Evolutionary conservation across 2,329 filamentous ascomycete species (phyloP).

Genomic region (Cercospora sp.): DNA sequence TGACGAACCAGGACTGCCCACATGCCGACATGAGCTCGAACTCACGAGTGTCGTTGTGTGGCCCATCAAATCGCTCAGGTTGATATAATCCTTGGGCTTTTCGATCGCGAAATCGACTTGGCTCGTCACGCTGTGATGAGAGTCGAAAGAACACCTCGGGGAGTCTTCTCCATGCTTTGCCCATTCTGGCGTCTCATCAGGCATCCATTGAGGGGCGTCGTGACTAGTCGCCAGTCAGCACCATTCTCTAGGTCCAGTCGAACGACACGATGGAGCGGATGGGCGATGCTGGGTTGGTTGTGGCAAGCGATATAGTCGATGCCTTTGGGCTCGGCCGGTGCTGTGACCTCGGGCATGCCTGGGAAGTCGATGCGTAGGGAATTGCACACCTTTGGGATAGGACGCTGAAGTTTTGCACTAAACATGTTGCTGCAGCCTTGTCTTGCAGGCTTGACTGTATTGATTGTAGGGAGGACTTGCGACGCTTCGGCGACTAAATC

Average conservation of each 20-base stretch:
- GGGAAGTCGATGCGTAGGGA: neutral
- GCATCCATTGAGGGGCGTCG: constrained; percentile 19
- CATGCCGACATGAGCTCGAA: constrained; percentile 7
- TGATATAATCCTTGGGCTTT: constrained; percentile 18
- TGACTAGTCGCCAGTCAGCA: constrained; percentile 17
- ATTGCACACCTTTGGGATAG: constrained; percentile 23
- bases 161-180: constrained; percentile 20
- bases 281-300: neutral
- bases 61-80: constrained; percentile 17
- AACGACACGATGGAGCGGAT: neutral
- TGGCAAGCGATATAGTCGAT: constrained; percentile 5
- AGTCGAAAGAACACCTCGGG: constrained; percentile 21
- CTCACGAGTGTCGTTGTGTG: neutral
- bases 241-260: constrained; percentile 4
- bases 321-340: constrained; percentile 8
- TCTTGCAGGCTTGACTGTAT: constrained; percentile 14
- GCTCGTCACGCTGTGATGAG: constrained; percentile 3
- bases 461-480: constrained; percentile 14
- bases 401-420: constrained; percentile 21
- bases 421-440: constrained; percentile 22
- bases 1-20: neutral
- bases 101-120: constrained; percentile 18
- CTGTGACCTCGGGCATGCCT: neutral
- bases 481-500: neutral
- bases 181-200: constrained; percentile 21